Base-by-base conservation (phyloP, 192 early-diverging fungal species). In the Lunasporangiospora selenospora region DNA sequence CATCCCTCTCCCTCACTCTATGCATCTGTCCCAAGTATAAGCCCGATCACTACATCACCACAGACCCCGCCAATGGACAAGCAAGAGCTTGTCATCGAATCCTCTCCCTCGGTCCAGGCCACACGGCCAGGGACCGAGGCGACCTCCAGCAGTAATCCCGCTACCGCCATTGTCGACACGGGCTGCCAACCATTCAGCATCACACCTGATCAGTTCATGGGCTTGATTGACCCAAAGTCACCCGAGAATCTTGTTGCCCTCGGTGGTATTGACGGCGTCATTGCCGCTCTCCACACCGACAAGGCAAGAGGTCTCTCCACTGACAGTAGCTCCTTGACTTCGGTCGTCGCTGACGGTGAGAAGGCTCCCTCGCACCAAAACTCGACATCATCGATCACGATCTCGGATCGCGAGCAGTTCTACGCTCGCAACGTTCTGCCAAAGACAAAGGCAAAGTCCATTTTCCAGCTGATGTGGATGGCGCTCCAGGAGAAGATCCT, bases 401-500 rank as follows among this genome's bases (percentile, higher is more conserved):
- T 85, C 37, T 65, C 70, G 4, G 79, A 86, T 27, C 80, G 91
- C 23, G 66, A 82, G 15, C 67, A 67, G 29, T 62, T 63, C 44
- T 93, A 83, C 64, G 90, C 90, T 31, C 58, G 71, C 36, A 93
- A 93, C 58, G 66, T 89, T 12, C 66, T 93, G 24, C 90, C 92
- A 2, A 77, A 81, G 21, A 78, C 80, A 38, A 85, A 89, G 67
- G 65, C 81, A 34, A 90, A 91, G 34, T 81, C 78, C 47, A 83
- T 93, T 39, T 80, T 91, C 32, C 76, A 85, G 27, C 80, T 93
- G 12, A 89, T 91, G 80, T 91, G 89, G 90, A 85, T 88, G 53
- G 89, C 88, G 7, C 65, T 93, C 27, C 84, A 93, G 44, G 91
- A 93, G 59, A 90, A 89, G 63, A 91, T 88, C 75, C 61, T 93